A percentile compares a stretch with the other conserved stretches of the same genome.
Evolutionary conservation across 2,329 filamentous ascomycete species (phyloP).

Genomic region (Ascochyta lentis): DNA sequence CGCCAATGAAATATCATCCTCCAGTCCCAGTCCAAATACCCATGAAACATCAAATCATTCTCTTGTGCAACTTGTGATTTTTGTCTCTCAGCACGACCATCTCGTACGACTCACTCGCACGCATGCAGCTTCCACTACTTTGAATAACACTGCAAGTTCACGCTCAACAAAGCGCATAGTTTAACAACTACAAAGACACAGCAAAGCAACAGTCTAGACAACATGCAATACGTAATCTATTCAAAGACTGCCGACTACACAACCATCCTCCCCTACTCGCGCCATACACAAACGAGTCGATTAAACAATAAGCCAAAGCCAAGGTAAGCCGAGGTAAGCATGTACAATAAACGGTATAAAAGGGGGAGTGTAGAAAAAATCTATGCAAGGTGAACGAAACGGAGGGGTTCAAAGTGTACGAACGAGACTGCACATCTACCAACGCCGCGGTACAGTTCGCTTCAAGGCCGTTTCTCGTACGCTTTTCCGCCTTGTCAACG

Average conservation of each 20-base stretch:
- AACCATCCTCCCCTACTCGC: background rate
- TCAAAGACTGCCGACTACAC: background rate
- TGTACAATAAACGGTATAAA: conserved; percentile 30
- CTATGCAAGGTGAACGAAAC: conserved; percentile 16
- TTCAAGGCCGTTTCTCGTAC: background rate
- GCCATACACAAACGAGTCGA: conserved; percentile 9
- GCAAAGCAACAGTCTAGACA: too few relatives aligned
- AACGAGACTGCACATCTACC: background rate
- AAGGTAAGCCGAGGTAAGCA: conserved; percentile 23
- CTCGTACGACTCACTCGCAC: too few relatives aligned
- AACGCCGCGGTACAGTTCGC: background rate
- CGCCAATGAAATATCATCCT: conserved; percentile 45
- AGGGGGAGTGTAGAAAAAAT: conserved; percentile 1
- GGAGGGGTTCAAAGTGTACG: background rate
- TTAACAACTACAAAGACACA: too few relatives aligned
- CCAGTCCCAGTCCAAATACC: conserved; percentile 25
- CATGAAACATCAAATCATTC: background rate
- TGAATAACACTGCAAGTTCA: too few relatives aligned
- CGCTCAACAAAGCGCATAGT: too few relatives aligned
- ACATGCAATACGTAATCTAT: background rate
- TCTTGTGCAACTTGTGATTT: background rate
- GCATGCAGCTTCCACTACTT: too few relatives aligned
- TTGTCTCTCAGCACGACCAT: background rate
- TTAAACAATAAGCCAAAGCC: conserved; percentile 21
- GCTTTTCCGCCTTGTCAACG: background rate